Percentiles rank a stretch among this genome's conserved stretches.
Conservation (phyloP, 2,329 filamentous ascomycete genomes). For the Cryphonectria naterciae region DNA sequence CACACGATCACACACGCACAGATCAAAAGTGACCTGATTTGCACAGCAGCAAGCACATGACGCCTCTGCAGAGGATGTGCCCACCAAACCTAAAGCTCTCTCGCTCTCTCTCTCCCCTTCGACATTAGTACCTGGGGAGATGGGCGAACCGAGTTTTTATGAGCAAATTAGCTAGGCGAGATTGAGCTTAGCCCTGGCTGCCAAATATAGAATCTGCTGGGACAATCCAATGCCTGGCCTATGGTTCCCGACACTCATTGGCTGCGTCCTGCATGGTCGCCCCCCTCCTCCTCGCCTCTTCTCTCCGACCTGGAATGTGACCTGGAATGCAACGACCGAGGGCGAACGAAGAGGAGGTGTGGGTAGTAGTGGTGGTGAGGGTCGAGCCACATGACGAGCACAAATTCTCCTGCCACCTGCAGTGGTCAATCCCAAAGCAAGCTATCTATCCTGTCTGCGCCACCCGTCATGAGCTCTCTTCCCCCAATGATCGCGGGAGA, state of each 20-base stretch:
- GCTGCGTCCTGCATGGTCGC: not conserved
- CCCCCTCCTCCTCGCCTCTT: not conserved
- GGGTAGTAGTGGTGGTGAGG: not conserved
- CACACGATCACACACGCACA: not conserved
- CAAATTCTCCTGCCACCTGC: not conserved
- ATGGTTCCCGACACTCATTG: not conserved
- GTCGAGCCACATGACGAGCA: not conserved
- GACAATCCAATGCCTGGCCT: not conserved
- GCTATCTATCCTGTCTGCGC: too few relatives aligned
- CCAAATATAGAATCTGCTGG: not conserved
- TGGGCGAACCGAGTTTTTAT: not conserved
- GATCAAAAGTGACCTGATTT: constrained; percentile 6
- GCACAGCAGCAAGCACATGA: not conserved
- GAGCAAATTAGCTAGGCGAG: constrained; percentile 7
- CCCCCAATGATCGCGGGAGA: too few relatives aligned
- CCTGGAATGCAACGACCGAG: not conserved
- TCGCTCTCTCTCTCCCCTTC: not conserved
- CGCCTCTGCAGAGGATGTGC: constrained; percentile 1
- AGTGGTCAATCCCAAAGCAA: not conserved
- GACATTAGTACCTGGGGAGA: not conserved
- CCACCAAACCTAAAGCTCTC: not conserved
- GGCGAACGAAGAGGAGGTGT: not conserved
- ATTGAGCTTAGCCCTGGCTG: constrained; percentile 10
- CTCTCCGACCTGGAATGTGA: not conserved
- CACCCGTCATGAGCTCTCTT: not conserved